Evolutionary conservation across 1,284 basidiomycete species (phyloP), one percentile per base, ranked within the genome.

Genomic region (Cutaneotrichosporon cyanovorans): DNA sequence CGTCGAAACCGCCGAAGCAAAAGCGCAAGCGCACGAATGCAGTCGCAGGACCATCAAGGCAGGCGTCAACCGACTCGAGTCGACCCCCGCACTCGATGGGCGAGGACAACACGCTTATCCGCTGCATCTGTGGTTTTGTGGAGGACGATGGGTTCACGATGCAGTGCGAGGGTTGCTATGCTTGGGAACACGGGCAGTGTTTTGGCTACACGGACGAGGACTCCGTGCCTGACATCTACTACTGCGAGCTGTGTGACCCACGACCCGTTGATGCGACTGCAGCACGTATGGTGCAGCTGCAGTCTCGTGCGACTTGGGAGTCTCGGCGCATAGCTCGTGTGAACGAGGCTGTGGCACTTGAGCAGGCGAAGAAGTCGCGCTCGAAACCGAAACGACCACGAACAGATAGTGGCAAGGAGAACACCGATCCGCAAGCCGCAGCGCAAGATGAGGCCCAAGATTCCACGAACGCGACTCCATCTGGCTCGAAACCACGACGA

Each of bases 81-180:
- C 15, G 32, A 7, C 58, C 63, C 6, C 47, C 61, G 3, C 67
- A 71, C 53, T 71, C 58, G 50, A 61, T 73, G 51, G 66, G 70
- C 19, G 63, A 65, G 37, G 66, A 72, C 49, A 71, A 72, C 45
- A 60, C 63, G 12, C 43, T 63, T 11, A 72, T 72, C 42, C 62
- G 72, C 22, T 73, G 72, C 49, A 72, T 73, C 45, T 73, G 72
- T 45, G 63, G 62, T 4, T 61, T 70, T 33, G 60, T 58, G 9
- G 78, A 83, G 59, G 91, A 92, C 72, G 89, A 92, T 65, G 90
- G 90, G 15, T 91, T 89, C 72, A 87, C 84, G 15, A 89, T 95
- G 49, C 87, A 87, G 21, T 96, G 91, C 71, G 92, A 95, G 67
- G 73, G 77, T 43, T 96, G 92, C 68, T 79, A 79, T 20, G 79